Conservation (phyloP, 768 basidiomycete genomes). For the Suillus brevipes region DNA sequence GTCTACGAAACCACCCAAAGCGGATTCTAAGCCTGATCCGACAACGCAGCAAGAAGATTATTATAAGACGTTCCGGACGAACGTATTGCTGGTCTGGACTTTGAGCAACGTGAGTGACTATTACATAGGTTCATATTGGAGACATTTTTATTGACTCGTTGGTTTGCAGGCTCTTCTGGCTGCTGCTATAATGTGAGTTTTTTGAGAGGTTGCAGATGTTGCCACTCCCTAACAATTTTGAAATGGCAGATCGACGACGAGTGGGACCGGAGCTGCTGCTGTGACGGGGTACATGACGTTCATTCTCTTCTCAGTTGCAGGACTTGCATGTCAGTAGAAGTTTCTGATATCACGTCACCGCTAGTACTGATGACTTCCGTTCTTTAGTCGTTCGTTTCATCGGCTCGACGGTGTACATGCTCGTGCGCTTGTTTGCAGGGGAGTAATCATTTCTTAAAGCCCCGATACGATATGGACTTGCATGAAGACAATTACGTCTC, state of each 20-base stretch:
- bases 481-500: not conserved
- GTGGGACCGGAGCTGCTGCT: constrained; percentile 47
- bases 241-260: constrained; percentile 36
- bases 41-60: constrained; percentile 79
- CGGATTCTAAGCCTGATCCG: constrained; percentile 59
- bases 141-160: constrained; percentile 12
- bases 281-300: constrained; percentile 90
- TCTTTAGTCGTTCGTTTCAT: constrained; percentile 76
- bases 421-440: constrained; percentile 85
- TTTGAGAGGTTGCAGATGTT: not conserved
- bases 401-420: constrained; percentile 79
- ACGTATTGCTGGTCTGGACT: constrained; percentile 86
- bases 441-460: constrained; percentile 48
- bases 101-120: constrained; percentile 68
- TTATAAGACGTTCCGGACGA: constrained; percentile 87
- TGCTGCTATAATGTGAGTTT: constrained; percentile 68
- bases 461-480: not conserved
- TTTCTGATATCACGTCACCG: not conserved
- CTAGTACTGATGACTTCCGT: not conserved
- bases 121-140: constrained; percentile 14
- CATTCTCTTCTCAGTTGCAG: constrained; percentile 83
- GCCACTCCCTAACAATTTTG: constrained; percentile 4
- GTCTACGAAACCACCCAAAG: constrained; percentile 74
- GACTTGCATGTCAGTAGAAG: constrained; percentile 72
- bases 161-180: constrained; percentile 60